Conservation (phyloP, 768 basidiomycete genomes). For the Naganishia vishniacii region DNA sequence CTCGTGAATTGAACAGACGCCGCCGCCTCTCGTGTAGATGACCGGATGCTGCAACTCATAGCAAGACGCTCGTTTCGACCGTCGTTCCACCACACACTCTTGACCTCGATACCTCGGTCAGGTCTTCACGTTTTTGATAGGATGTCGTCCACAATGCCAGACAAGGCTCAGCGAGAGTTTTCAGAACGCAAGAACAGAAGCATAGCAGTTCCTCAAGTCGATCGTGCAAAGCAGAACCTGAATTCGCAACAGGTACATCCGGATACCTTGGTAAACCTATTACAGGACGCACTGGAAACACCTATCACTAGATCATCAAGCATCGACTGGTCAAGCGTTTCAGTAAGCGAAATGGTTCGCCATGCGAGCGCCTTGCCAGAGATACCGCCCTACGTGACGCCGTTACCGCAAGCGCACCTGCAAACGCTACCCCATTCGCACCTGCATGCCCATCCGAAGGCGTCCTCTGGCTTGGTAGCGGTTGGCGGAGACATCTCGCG, state of each 20-base stretch:
- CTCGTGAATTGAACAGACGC: no score
- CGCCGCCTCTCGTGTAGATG: neutral
- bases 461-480: constrained; percentile 3
- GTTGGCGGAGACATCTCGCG: constrained; percentile 3
- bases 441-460: constrained; percentile 1
- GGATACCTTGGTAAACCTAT: constrained; percentile 1
- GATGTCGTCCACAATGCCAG: neutral
- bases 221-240: neutral
- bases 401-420: constrained; percentile 13
- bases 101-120: neutral
- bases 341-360: neutral
- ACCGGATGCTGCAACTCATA: constrained; percentile 16
- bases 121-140: neutral
- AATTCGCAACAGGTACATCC: neutral
- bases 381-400: constrained; percentile 1
- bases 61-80: constrained; percentile 21
- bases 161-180: no score
- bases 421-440: constrained; percentile 14
- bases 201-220: neutral
- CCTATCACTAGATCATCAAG: constrained; percentile 2
- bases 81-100: neutral
- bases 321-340: constrained; percentile 10
- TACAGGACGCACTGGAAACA: constrained; percentile 14
- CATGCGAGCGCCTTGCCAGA: neutral
- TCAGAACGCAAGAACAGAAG: no score